Evolutionary conservation across 2,329 filamentous ascomycete genomes (phyloP), one percentile per base, ranked within the genome.

Genomic region (Cladosporium cucumerinum): DNA sequence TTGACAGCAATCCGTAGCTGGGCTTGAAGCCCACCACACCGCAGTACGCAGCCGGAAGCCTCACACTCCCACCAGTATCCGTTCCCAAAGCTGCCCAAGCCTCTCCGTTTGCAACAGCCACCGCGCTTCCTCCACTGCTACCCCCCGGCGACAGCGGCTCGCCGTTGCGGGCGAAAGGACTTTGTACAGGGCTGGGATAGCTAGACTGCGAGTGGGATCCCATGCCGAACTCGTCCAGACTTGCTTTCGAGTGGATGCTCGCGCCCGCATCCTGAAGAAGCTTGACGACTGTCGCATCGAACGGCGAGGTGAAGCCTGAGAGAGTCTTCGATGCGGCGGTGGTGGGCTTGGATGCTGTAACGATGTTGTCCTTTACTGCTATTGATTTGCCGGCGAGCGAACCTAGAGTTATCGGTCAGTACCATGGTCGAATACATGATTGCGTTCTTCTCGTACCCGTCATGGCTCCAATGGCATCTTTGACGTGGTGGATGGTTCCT

Each of bases 161-260:
- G 25, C 69, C 73, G 21, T 69, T 63, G 48, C 73, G 67, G 28
- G 73, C 79, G 61, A 80, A 76, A 8, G 78, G 80, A 67, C 85
- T 87, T 61, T 76, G 80, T 5, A 94, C 90, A 1, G 86, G 75
- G 1, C 90, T 91, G 71, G 88, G 87, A 63, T 82, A 78, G 0
- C 92, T 93, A 72, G 89, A 80, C 23, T 82, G 84, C 1, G 88
- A 90, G 74, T 97, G 89, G 10, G 92, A 96, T 2, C 93, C 93
- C 93, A 97, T 97, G 30, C 93, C 93, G 75, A 97, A 97, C 75
- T 96, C 95, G 78, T 98, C 95, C 82, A 98, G 87, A 75, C 96
- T 97, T 2, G 92, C 93, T 78, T 97, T 97, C 7, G 89, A 90
- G 1, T 88, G 82, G 1, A 94, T 76, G 6, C 84, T 76, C 6